Base-by-base conservation (phyloP, 306 rosid species). In the Parietaria judaica region DNA sequence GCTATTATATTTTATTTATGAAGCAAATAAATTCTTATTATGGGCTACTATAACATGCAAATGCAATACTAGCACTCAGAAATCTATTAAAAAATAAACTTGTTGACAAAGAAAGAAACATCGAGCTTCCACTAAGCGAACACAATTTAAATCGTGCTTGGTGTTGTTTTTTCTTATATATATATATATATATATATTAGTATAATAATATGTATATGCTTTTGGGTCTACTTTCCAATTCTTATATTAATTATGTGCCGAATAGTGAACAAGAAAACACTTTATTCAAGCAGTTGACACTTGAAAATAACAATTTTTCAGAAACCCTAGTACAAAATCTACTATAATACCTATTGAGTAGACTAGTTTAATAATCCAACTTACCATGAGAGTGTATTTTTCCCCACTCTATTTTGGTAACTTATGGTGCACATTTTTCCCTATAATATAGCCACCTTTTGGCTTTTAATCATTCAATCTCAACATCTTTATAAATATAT, bases 381-480 rank as follows among this genome's bases (percentile, higher is more conserved):
- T 63, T 36, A 63, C 46, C 51, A 39, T 4, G 45, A 60, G 10
- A 14, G 36, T 35, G 7, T 45, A 3, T 49, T 13, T 34, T 62
- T 62, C 6, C 23, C 56, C 36, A 23, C 45, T 41, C 45, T 41
- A 41, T 41, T 6, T 61, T 48, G 56, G 38, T 65, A 68, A 58
- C 78, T 69, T 68, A 65, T 72, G 62, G 11, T 11, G 46, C 48
- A 57, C 52, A 60, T 43, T 43, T 60, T 44, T 23, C 54, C 8
- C 36, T 9, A n/a, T 23, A 62, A 62, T 11, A 48, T 39, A 48
- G 55, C 44, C 66, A 48, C 13, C 66, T 49, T 49, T 60, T 60
- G 51, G 50, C 64, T 59, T 59, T 74, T 78, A 75, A 75, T 77
- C 55, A 74, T 74, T 69, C 48, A 1, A 66, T 69, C 11, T 58